Evolutionary conservation across 179 eudicot genomes (phyloP).

Genomic region (Amaranthus tricolor): DNA sequence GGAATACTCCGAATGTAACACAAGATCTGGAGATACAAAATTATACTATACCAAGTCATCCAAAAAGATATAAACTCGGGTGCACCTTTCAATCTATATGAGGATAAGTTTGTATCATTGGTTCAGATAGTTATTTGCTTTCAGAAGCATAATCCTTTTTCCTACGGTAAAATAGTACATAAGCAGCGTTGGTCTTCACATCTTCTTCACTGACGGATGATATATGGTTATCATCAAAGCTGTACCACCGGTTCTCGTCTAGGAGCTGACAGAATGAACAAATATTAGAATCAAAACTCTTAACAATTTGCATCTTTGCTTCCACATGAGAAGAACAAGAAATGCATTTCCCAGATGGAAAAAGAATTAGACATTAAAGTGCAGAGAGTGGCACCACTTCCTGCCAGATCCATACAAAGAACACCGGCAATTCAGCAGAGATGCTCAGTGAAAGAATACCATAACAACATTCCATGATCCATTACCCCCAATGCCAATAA

Average conservation of each 20-base stretch:
- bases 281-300: slow-evolving; percentile 6
- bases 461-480: too few species aligned
- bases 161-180: slow-evolving; percentile 79
- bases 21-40: too few species aligned
- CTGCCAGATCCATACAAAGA: background rate
- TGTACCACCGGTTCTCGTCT: slow-evolving; percentile 88
- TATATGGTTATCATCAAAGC: slow-evolving; percentile 82
- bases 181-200: slow-evolving; percentile 75
- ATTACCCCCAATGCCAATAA: too few species aligned
- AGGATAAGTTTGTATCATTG: background rate
- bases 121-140: background rate
- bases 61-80: too few species aligned
- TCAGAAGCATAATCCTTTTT: slow-evolving; percentile 36
- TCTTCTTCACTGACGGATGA: slow-evolving; percentile 72
- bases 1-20: too few species aligned
- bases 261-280: slow-evolving; percentile 47
- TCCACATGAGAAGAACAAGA: background rate
- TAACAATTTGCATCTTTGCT: background rate
- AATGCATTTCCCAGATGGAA: background rate
- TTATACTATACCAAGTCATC: too few species aligned
- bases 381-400: background rate
- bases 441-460: background rate
- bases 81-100: too few species aligned
- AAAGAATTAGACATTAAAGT: background rate
- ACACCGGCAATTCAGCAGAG: background rate